These are phyloP conservation scores for Rubroshorea leprosula DNA, from an alignment of 345 rosid species.

Conservation along the genomic window DNA sequence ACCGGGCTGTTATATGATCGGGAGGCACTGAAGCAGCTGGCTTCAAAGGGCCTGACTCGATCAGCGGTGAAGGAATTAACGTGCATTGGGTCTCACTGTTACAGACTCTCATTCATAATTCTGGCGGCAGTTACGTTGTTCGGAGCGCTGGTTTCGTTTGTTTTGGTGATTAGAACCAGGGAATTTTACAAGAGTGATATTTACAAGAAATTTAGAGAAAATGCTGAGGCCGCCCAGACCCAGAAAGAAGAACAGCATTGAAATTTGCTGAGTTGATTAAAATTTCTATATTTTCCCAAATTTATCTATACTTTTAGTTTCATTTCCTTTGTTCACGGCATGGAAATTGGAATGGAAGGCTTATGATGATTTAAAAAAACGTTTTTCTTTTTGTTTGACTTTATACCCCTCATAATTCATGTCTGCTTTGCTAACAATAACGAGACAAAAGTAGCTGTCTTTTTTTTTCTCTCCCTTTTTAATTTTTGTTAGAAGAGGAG, in stretches of 20 bases:
- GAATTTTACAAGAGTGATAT: constrained; percentile 74
- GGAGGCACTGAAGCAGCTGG: constrained; percentile 55
- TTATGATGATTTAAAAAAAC: too few species aligned
- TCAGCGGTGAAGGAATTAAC: constrained; percentile 58
- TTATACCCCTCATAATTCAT: too few species aligned
- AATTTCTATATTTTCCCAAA: background rate
- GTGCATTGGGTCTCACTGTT: constrained; percentile 62
- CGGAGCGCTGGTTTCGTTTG: constrained; percentile 55
- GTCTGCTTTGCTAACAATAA: too few species aligned
- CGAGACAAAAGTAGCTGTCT: too few species aligned
- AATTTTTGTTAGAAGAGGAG: too few species aligned
- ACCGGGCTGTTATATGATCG: constrained; percentile 63
- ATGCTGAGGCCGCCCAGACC: constrained; percentile 9
- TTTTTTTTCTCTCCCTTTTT: too few species aligned
- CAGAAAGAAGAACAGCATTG: background rate
- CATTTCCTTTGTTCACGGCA: too few species aligned
- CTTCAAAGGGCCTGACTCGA: constrained; percentile 40
- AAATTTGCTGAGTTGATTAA: background rate
- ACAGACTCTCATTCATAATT: constrained; percentile 45
- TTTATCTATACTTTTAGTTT: too few species aligned
- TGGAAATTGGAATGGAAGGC: too few species aligned
- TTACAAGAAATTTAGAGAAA: constrained; percentile 68
- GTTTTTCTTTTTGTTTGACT: too few species aligned
- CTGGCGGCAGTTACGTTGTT: constrained; percentile 45
- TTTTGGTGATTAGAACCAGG: constrained; percentile 60